Evolutionary conservation across 495 filamentous ascomycete genomes (phyloP).

Genomic region (Penicillium manginii): DNA sequence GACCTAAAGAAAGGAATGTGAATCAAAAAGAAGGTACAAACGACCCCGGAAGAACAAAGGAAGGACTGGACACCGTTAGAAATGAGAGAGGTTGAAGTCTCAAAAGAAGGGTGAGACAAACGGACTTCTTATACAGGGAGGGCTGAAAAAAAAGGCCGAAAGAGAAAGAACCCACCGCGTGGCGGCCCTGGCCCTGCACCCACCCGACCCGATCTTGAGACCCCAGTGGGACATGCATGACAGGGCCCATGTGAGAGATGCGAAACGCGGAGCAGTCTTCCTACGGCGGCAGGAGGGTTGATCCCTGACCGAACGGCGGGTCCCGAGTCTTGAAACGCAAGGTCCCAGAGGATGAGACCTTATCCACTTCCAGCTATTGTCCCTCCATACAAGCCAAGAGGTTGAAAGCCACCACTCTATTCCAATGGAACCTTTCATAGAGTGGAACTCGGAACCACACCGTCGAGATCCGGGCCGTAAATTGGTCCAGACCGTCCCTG

Average conservation of each 20-base stretch:
- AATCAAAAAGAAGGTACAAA: conserved; percentile 12
- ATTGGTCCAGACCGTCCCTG: conserved; percentile 4
- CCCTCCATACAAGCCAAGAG: conserved; percentile 7
- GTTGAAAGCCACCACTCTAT: conserved; percentile 11
- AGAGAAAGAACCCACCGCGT: conserved; percentile 21
- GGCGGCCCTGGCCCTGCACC: conserved; percentile 26
- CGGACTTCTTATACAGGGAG: conserved; percentile 13
- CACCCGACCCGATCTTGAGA: conserved; percentile 42
- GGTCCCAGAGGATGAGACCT: conserved; percentile 14
- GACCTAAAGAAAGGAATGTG: conserved; percentile 20
- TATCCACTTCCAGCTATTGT: conserved; percentile 15
- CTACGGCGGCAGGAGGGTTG: conserved; percentile 16
- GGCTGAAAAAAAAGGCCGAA: conserved; percentile 14
- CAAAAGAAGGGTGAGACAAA: not conserved
- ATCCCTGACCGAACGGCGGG: conserved; percentile 22
- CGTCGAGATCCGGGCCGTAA: conserved; percentile 1
- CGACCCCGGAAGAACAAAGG: conserved; percentile 13
- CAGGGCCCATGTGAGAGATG: conserved; percentile 33
- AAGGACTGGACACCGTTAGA: conserved; percentile 15
- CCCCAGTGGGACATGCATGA: conserved; percentile 30
- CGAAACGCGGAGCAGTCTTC: conserved; percentile 26
- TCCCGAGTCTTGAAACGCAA: conserved; percentile 18
- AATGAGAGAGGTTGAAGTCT: conserved; percentile 4
- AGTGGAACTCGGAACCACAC: conserved; percentile 14
- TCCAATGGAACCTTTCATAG: conserved; percentile 10